Evolutionary conservation across 768 basidiomycete genomes (phyloP).

Genomic region (Cubamyces lactineus): DNA sequence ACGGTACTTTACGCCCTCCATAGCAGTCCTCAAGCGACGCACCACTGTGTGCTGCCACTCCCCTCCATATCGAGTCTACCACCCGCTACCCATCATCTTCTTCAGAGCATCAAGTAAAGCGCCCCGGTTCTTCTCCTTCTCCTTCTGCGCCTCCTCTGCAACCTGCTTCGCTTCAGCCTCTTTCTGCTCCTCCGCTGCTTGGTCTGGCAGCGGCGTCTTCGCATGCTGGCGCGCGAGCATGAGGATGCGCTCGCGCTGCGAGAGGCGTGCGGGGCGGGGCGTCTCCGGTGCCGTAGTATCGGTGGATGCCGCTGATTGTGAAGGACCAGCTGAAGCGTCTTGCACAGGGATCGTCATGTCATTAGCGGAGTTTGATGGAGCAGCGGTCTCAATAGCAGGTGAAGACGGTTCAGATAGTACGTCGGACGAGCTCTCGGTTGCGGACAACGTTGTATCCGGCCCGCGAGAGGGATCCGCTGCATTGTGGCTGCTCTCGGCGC

Average conservation of each 20-base stretch:
- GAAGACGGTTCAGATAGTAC: background rate
- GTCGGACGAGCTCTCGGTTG: background rate
- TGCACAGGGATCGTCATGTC: too few relatives aligned
- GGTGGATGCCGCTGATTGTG: background rate
- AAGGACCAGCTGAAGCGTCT: too few relatives aligned
- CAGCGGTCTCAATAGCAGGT: background rate
- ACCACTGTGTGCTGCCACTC: background rate
- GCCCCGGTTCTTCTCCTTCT: background rate
- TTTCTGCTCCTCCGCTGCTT: slow-evolving; percentile 14
- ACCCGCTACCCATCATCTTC: slow-evolving; percentile 28
- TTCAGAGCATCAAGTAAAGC: slow-evolving; percentile 25
- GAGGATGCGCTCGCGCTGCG: slow-evolving; percentile 28
- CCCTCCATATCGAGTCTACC: background rate
- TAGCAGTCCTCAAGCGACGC: too few relatives aligned
- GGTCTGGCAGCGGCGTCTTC: slow-evolving; percentile 25
- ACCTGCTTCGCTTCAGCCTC: background rate
- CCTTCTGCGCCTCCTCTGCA: slow-evolving; percentile 14
- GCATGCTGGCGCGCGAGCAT: slow-evolving; percentile 29
- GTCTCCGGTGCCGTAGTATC: background rate
- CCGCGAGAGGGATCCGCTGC: background rate
- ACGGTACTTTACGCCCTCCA: too few relatives aligned
- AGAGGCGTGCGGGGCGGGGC: background rate
- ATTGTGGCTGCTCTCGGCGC: background rate
- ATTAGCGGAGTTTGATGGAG: background rate
- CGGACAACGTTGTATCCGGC: background rate